Base-by-base conservation (phyloP, 2,329 filamentous ascomycete genomes). In the Lecanicillium sp. region DNA sequence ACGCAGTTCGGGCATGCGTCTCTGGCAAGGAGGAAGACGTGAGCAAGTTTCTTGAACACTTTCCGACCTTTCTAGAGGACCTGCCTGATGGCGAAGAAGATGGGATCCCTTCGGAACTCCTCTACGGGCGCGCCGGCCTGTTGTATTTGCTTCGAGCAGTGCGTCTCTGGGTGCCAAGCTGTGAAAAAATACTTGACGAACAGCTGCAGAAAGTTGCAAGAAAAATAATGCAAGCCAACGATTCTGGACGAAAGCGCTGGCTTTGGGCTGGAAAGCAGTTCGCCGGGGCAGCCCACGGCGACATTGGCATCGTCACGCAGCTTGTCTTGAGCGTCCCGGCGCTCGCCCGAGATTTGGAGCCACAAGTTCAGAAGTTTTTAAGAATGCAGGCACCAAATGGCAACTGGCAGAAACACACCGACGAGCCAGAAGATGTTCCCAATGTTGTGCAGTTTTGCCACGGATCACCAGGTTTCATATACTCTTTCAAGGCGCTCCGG, bases 221-320 rank as follows among this genome's bases (percentile, higher is more conserved):
- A 25, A 69, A 70, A 28, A 80, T 85, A 39, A 62, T 85, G 47
- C 59, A 64, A 13, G 65, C 66, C 19, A 62, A 58, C 42, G 54
- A 60, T 54, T 42, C 66, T n/a, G 58, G 54, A 5, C 55, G 57
- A 29, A 57, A 53, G 5, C 55, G 58, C 1, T 85, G 81, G 82
- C 70, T 67, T 45, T 85, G 77, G 75, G 71, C 76, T 43, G 73
- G 70, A 12, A 75, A 75, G 47, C 53, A 61, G 14, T 83, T 83
- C 50, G 63, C 83, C 27, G 83, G 82, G 2, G 76, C 80, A 5
- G 75, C 72, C 0, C 80, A 86, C 51, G 83, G 83, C 7, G 70
- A 74, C 11, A 73, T 85, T 18, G 79, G 82, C 4, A 84, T 83
- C 53, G 68, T 86, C 40, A 78, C 75, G n/a, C 82, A 86, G 55